phyloP scores from a whole-genome alignment of 169 alveolate genomes.

The Eimeria necatrix region DNA sequence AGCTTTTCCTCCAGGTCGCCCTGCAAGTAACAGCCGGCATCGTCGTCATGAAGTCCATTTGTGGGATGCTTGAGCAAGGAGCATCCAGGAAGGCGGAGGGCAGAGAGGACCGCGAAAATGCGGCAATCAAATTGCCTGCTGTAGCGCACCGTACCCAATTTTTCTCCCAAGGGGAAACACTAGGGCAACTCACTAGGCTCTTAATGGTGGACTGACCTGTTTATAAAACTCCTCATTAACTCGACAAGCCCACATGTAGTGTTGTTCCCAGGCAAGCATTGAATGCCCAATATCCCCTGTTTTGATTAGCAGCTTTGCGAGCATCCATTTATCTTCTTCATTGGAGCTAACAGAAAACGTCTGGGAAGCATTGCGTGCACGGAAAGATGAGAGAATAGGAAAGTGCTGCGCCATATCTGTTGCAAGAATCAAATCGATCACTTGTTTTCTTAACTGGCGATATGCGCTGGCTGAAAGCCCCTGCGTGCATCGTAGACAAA shows the following conservation, averaged over 20 bases:
- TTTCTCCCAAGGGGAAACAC: neutral
- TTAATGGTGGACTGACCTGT: slow-evolving; percentile 85
- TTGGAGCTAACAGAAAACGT: slow-evolving; percentile 78
- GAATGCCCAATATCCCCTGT: slow-evolving; percentile 97
- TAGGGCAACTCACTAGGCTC: neutral
- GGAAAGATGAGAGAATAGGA: slow-evolving; percentile 90
- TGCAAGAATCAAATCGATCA: slow-evolving; percentile 94
- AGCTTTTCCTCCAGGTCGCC: slow-evolving; percentile 87
- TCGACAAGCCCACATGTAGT: slow-evolving; percentile 94
- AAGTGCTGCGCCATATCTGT: slow-evolving; percentile 97
- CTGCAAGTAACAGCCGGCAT: slow-evolving; percentile 81
- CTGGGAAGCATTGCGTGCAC: slow-evolving; percentile 82
- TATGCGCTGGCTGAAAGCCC: slow-evolving; percentile 84
- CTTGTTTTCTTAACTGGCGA: slow-evolving; percentile 89
- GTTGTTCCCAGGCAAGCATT: slow-evolving; percentile 94
- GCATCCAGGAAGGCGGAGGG: no score
- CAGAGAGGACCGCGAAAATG: no score
- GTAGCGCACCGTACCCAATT: neutral
- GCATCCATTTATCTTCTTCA: slow-evolving; percentile 91
- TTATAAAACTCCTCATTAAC: slow-evolving; percentile 95
- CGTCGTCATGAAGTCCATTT: neutral
- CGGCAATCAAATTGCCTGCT: no score
- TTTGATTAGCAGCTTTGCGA: slow-evolving; percentile 91
- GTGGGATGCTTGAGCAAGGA: neutral
- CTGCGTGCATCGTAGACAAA: neutral